Evolutionary conservation across 495 filamentous ascomycete genomes (phyloP).

Genomic region (Ascodesmis nigricans): DNA sequence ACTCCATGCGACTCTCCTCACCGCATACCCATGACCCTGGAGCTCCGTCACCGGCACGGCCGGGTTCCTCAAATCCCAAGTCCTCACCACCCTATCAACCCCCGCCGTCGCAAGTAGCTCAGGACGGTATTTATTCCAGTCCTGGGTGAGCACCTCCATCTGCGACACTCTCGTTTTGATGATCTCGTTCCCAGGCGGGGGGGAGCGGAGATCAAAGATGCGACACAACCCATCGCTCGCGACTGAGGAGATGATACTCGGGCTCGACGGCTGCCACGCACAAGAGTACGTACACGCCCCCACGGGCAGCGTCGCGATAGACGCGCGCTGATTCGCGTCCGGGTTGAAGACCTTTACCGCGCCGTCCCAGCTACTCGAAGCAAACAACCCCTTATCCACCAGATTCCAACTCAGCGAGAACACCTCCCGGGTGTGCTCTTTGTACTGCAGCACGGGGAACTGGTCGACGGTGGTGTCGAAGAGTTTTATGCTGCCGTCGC

Average conservation of each 20-base stretch:
- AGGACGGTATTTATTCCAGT: conserved; percentile 95
- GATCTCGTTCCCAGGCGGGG: conserved; percentile 27
- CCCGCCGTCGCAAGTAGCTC: conserved; percentile 65
- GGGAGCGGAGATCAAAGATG: conserved; percentile 73
- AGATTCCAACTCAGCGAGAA: conserved; percentile 86
- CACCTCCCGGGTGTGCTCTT: conserved; percentile 77
- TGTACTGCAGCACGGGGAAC: conserved; percentile 70
- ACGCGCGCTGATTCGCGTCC: neutral
- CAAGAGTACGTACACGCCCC: conserved; percentile 81
- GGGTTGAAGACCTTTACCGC: conserved; percentile 46
- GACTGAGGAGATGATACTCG: conserved; percentile 57
- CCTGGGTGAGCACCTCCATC: conserved; percentile 71
- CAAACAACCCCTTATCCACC: conserved; percentile 70
- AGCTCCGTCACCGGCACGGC: conserved; percentile 50
- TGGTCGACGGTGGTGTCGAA: conserved; percentile 59
- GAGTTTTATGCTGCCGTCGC: conserved; percentile 84
- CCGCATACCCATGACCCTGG: conserved; percentile 72
- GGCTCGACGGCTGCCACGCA: conserved; percentile 56
- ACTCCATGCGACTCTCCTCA: conserved; percentile 67
- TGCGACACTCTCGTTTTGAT: conserved; percentile 24
- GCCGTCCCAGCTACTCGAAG: conserved; percentile 81
- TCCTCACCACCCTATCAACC: conserved; percentile 69
- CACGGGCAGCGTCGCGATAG: conserved; percentile 56
- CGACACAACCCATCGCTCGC: conserved; percentile 67
- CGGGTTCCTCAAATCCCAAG: conserved; percentile 66